Evolutionary conservation across 2,329 filamentous ascomycete species (phyloP), one percentile per base, ranked within the genome.

Genomic region (Cladophialophora yegresii): DNA sequence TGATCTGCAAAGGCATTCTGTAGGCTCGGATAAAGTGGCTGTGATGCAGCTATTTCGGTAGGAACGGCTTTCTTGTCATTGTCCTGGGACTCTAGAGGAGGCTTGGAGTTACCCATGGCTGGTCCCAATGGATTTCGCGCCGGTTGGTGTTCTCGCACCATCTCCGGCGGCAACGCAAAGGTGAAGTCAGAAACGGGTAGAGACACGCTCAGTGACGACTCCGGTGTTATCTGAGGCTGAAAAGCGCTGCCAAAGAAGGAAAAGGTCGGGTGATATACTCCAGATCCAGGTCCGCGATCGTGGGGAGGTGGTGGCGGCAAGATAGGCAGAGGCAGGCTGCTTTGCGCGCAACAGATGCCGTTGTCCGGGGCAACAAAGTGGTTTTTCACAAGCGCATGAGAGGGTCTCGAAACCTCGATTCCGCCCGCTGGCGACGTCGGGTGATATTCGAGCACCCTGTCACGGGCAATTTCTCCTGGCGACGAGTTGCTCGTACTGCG

Each of bases 91-190:
- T 64, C 65, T 20, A 56, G 71, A 43, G 72, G 72, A 20, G 73
- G 60, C 40, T 75, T 73, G 32, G 78, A 73, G 56, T 75, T 75
- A 13, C 73, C 72, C 66, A 76, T 77, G 20, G 75, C 73, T 55
- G 77, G 74, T 36, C 73, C 74, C 49, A 73, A 71, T 7, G 75
- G 73, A 56, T 75, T 72, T 54, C 74, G 73, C 12, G 78, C 76
- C 16, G 80, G 79, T 63, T 81, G 80, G 65, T 81, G 77, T 76
- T 85, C 82, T 69, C 80, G 79, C 10, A 83, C 82, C 81, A 85
- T 85, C 22, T 68, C 79, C 67, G 65, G 12, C 5, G 57, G 45
- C 12, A 22, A 9, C 22, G 22, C 32, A 23, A 58, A 62, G 3
- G 57, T 60, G 60, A 62, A 64, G 43, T 69, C 54, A 56, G 61